Percentiles rank a stretch among this genome's conserved stretches.
These are phyloP conservation scores for Talaromyces thailandensis DNA, from an alignment of 495 filamentous ascomycete genomes.

Conservation along the genomic window DNA sequence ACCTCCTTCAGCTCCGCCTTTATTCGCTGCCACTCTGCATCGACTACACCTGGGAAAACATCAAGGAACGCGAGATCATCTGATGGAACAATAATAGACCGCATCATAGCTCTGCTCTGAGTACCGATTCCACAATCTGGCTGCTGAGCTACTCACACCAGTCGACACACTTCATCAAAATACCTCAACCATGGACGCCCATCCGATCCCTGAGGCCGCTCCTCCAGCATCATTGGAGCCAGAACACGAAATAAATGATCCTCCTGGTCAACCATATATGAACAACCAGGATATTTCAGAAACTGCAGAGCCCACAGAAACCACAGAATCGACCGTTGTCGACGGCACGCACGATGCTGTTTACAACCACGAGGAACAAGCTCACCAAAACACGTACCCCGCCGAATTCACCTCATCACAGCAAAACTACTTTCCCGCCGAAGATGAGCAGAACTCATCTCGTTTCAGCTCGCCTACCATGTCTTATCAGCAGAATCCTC, in stretches of 20 bases:
- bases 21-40: neutral
- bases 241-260: neutral
- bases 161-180: neutral
- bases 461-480: constrained; percentile 31
- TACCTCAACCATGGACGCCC: neutral
- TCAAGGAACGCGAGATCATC: neutral
- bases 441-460: constrained; percentile 31
- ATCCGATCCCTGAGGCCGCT: neutral
- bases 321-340: constrained; percentile 21
- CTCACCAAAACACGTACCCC: constrained; percentile 35
- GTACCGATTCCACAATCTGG: neutral
- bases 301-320: constrained; percentile 23
- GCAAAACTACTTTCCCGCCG: constrained; percentile 29
- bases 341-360: constrained; percentile 22
- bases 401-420: constrained; percentile 33
- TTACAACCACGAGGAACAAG: constrained; percentile 36
- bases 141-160: neutral
- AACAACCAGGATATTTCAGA: constrained; percentile 18
- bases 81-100: neutral
- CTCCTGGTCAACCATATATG: neutral
- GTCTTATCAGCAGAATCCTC: constrained; percentile 31
- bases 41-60: neutral
- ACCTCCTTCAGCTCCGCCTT: neutral
- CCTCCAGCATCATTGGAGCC: neutral
- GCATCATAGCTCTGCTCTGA: neutral